Percentiles rank a stretch among this genome's conserved stretches.
Conservation (phyloP, 1,139 yeast genomes). For the Hansenula anomala region DNA sequence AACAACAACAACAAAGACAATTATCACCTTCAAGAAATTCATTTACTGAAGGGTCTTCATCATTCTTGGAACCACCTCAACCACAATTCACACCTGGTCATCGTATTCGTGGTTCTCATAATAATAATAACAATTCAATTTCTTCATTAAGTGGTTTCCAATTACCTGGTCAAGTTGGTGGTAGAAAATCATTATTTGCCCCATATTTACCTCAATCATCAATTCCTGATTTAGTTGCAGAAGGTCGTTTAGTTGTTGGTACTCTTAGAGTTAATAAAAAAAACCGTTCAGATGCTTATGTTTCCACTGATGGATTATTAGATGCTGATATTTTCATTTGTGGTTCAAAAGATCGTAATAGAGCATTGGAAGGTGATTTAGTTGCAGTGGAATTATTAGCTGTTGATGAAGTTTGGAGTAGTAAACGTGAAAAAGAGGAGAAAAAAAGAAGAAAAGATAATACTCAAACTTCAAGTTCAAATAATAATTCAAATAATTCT, state of each 20-base stretch:
- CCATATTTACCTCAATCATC: slow-evolving; percentile 94
- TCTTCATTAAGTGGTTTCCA: slow-evolving; percentile 23
- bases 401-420: slow-evolving; percentile 97
- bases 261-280: slow-evolving; percentile 89
- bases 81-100: slow-evolving; percentile 74
- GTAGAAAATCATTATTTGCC: slow-evolving; percentile 86
- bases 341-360: slow-evolving; percentile 97
- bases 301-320: slow-evolving; percentile 88
- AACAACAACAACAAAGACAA: slow-evolving; percentile 16
- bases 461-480: neutral
- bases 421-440: slow-evolving; percentile 94
- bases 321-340: slow-evolving; percentile 97
- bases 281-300: slow-evolving; percentile 96
- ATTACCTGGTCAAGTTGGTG: slow-evolving; percentile 26
- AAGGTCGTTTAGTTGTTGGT: slow-evolving; percentile 91
- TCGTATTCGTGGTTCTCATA: slow-evolving; percentile 67
- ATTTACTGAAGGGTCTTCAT: slow-evolving; percentile 9
- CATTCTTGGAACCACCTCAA: slow-evolving; percentile 45
- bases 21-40: slow-evolving; percentile 27
- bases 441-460: slow-evolving; percentile 87
- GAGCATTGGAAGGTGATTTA: slow-evolving; percentile 94
- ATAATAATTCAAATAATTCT: too few species aligned
- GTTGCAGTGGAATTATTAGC: slow-evolving; percentile 93
- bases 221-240: slow-evolving; percentile 81
- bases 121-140: slow-evolving; percentile 62